Percentiles rank a stretch among this genome's conserved stretches.
Conservation (phyloP, 176 grass and related monocot species). For the Raddia guianensis region DNA sequence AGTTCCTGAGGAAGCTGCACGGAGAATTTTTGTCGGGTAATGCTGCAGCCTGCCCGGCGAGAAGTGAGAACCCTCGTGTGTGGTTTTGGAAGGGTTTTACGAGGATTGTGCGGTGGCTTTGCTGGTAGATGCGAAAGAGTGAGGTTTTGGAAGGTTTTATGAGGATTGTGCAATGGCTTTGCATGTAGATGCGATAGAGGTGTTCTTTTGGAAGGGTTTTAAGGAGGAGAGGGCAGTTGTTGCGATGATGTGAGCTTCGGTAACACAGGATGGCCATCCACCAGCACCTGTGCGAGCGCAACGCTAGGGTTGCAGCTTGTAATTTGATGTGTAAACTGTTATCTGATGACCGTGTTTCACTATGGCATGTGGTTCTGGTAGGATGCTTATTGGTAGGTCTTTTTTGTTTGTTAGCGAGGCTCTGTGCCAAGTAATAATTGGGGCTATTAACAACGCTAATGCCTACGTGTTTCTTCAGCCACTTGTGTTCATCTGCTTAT, state of each 20-base stretch:
- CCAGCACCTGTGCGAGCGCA: not conserved
- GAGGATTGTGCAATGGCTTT: not conserved
- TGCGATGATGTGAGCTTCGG: not conserved
- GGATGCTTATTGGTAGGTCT: not conserved
- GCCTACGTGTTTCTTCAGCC: not conserved
- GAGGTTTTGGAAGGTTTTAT: conserved; percentile 39
- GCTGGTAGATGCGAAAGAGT: not conserved
- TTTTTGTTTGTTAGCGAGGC: conserved; percentile 4
- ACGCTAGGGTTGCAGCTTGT: not conserved
- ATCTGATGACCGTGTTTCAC: not conserved
- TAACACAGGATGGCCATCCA: not conserved
- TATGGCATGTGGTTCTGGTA: not conserved
- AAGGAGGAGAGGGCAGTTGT: not conserved
- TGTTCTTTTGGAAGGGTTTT: conserved; percentile 42
- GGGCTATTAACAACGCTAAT: conserved; percentile 5
- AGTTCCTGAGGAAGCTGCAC: not conserved
- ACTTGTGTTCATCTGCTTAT: conserved; percentile 9
- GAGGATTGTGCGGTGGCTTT: not conserved
- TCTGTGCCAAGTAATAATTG: not conserved
- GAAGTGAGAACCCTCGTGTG: not conserved
- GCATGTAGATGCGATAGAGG: not conserved
- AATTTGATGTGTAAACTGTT: conserved; percentile 17
- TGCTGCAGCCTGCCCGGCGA: not conserved
- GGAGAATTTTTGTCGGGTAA: no score
- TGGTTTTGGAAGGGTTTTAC: conserved; percentile 39